A percentile compares a stretch with the other conserved stretches of the same genome.
Conservation (phyloP, 1,139 yeast genomes). For the Geotrichum bryndzae region DNA sequence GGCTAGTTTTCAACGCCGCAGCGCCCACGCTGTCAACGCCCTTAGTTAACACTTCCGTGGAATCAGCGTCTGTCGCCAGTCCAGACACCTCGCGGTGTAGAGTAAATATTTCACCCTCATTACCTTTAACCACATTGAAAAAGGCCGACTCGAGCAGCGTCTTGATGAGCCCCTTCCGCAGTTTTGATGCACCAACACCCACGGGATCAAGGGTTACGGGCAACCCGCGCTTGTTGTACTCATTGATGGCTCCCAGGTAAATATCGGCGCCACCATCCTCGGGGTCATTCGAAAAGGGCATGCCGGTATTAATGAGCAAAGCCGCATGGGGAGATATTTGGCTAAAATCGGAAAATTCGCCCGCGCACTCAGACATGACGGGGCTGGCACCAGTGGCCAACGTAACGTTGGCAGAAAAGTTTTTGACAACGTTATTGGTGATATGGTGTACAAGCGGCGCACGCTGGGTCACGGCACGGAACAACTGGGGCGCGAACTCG, state of each 20-base stretch:
- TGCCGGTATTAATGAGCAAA: conserved; percentile 71
- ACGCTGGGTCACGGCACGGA: conserved; percentile 19
- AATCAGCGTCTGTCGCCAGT: conserved; percentile 39
- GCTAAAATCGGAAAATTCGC: conserved; percentile 67
- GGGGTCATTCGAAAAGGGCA: conserved; percentile 41
- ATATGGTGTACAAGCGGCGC: conserved; percentile 77
- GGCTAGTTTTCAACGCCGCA: conserved; percentile 34
- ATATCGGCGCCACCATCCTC: conserved; percentile 38
- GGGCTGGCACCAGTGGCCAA: conserved; percentile 85
- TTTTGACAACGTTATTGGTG: conserved; percentile 84
- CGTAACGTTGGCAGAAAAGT: conserved; percentile 84
- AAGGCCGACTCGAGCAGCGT: conserved; percentile 52
- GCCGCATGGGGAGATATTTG: conserved; percentile 44
- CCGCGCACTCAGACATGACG: conserved; percentile 75
- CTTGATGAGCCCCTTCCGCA: conserved; percentile 48
- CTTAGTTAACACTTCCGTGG: conserved; percentile 14
- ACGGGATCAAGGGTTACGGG: conserved; percentile 87
- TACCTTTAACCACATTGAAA: conserved; percentile 74
- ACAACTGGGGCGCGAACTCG: conserved; percentile 14
- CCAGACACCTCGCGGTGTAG: conserved; percentile 34
- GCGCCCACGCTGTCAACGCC: conserved; percentile 35
- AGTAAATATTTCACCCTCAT: conserved; percentile 70
- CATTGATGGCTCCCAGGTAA: conserved; percentile 48
- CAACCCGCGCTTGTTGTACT: conserved; percentile 51
- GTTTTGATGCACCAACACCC: conserved; percentile 76